Evolutionary conservation across 2,329 filamentous ascomycete genomes (phyloP).

Genomic region (Falciphora oryzae): DNA sequence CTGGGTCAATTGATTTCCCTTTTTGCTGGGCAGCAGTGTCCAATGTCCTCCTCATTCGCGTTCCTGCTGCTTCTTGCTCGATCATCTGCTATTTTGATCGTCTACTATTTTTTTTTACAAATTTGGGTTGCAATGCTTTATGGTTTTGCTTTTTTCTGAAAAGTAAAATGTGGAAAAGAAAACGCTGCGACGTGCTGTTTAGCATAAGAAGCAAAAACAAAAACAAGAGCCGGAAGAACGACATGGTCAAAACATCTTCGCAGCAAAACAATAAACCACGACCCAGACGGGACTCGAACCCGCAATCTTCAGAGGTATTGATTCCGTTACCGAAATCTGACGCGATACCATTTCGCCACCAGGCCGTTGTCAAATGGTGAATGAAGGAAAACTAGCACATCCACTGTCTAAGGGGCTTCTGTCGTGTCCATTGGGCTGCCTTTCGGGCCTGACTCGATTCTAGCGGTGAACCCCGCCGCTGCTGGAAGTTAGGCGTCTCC

Average conservation of each 20-base stretch:
- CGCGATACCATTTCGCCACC: slow-evolving; percentile 11
- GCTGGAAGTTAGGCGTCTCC: neutral
- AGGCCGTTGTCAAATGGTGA: neutral
- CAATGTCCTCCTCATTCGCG: neutral
- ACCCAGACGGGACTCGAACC: slow-evolving; percentile 9
- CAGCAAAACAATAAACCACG: neutral
- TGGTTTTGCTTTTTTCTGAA: no score
- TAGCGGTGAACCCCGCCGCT: neutral
- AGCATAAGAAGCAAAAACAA: no score
- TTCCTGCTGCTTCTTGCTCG: no score
- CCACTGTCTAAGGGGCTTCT: neutral
- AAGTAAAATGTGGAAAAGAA: no score
- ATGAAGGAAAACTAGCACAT: neutral
- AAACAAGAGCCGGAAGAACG: no score
- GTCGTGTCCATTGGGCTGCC: neutral
- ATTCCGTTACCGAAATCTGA: slow-evolving; percentile 8
- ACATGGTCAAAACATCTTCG: no score
- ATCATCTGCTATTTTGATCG: no score
- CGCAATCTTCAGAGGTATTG: slow-evolving; percentile 7
- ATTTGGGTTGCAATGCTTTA: no score
- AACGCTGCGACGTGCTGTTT: no score
- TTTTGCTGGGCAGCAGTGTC: neutral
- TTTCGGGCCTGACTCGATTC: neutral
- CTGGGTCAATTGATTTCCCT: slow-evolving; percentile 4
- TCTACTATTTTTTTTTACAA: no score